phyloP scores from a whole-genome alignment of 2,329 filamentous ascomycete genomes.

The Didymella pomorum region DNA sequence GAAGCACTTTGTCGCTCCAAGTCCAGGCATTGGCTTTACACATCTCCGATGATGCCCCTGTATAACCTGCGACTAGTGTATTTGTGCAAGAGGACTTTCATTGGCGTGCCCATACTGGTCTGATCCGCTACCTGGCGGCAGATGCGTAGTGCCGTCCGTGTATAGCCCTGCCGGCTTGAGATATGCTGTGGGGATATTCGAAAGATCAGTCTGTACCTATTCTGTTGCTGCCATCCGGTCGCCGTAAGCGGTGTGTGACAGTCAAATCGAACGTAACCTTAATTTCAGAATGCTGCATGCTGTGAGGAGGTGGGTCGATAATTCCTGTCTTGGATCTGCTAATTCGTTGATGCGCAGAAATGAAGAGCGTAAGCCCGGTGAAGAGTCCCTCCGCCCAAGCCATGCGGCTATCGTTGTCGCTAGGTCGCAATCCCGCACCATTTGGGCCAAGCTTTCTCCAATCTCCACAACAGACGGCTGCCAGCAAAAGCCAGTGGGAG shows the following conservation, averaged over 20 bases:
- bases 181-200: not conserved
- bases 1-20: not conserved
- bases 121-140: slow-evolving; percentile 15
- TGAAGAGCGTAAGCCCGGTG: slow-evolving; percentile 46
- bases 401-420: slow-evolving; percentile 31
- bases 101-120: slow-evolving; percentile 2
- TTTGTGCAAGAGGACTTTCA: slow-evolving; percentile 7
- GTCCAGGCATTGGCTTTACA: not conserved
- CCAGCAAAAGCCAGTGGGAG: slow-evolving; percentile 36
- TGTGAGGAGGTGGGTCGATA: slow-evolving; percentile 17
- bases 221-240: not conserved
- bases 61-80: slow-evolving; percentile 14
- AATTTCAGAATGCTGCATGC: slow-evolving; percentile 13
- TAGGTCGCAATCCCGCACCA: slow-evolving; percentile 31
- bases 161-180: slow-evolving; percentile 22
- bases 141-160: slow-evolving; percentile 28
- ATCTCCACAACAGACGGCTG: slow-evolving; percentile 47
- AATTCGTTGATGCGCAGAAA: slow-evolving; percentile 37
- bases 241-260: not conserved
- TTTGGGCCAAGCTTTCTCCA: slow-evolving; percentile 33
- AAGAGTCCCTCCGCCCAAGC: slow-evolving; percentile 40
- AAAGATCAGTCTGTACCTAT: not conserved
- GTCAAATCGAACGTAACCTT: slow-evolving; percentile 7
- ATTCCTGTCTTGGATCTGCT: slow-evolving; percentile 17
- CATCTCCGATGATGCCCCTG: not conserved